phyloP scores from a whole-genome alignment of 768 basidiomycete species.

The Floccularia luteovirens region DNA sequence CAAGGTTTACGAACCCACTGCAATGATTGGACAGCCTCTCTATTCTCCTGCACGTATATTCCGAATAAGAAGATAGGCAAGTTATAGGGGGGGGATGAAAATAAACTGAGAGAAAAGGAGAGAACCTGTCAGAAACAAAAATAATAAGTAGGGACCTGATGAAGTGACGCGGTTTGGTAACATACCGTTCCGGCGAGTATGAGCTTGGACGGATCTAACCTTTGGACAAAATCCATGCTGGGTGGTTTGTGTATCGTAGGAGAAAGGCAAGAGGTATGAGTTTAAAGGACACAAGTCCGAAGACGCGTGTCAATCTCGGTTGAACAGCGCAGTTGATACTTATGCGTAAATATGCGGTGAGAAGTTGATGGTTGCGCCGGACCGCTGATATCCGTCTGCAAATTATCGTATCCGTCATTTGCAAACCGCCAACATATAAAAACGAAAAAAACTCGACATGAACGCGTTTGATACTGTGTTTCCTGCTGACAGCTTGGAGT shows the following conservation, averaged over 20 bases:
- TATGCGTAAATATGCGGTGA: too few species aligned
- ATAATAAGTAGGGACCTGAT: not conserved
- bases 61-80: slow-evolving; percentile 82
- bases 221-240: slow-evolving; percentile 64
- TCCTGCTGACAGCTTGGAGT: slow-evolving; percentile 89
- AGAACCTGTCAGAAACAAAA: slow-evolving; percentile 35
- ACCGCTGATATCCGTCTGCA: too few species aligned
- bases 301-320: too few species aligned
- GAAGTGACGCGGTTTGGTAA: slow-evolving; percentile 3
- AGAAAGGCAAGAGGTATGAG: slow-evolving; percentile 8
- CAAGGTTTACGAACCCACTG: slow-evolving; percentile 39
- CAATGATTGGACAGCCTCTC: slow-evolving; percentile 56
- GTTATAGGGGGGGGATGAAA: slow-evolving; percentile 63
- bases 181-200: slow-evolving; percentile 56
- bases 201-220: slow-evolving; percentile 66
- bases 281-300: too few species aligned
- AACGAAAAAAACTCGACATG: too few species aligned
- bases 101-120: slow-evolving; percentile 51
- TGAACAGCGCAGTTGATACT: too few species aligned
- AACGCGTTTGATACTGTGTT: slow-evolving; percentile 61
- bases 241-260: too few species aligned
- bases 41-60: slow-evolving; percentile 60
- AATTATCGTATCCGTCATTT: too few species aligned
- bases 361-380: too few species aligned
- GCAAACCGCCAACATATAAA: too few species aligned